A percentile compares a stretch with the other conserved stretches of the same genome.
Conservation (phyloP, 345 rosid genomes). For the Gossypium rotundifolium region DNA sequence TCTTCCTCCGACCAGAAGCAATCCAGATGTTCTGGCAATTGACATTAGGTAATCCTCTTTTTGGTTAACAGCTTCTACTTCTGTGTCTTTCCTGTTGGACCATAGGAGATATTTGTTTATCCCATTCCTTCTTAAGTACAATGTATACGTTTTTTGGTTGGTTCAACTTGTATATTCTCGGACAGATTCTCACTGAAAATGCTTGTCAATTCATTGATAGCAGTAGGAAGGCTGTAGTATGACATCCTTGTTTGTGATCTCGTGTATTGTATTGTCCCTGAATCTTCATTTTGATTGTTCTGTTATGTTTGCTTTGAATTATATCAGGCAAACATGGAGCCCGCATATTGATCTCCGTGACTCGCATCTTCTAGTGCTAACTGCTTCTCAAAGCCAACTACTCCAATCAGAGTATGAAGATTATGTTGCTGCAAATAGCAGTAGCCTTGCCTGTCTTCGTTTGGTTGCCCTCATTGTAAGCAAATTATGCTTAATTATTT, state of each 20-base stretch:
- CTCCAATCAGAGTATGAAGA: constrained; percentile 52
- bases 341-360: constrained; percentile 42
- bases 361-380: constrained; percentile 50
- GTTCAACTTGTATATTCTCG: not conserved
- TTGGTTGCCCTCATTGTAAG: constrained; percentile 51
- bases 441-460: constrained; percentile 58
- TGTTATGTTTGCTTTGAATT: not conserved
- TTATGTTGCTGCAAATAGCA: constrained; percentile 38
- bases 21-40: constrained; percentile 43
- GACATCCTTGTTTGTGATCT: not conserved
- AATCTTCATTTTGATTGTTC: not conserved
- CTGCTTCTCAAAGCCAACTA: constrained; percentile 48
- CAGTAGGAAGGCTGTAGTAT: not conserved
- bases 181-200: not conserved
- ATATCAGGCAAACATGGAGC: constrained; percentile 59
- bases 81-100: not conserved
- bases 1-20: constrained; percentile 34
- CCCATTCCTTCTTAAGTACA: not conserved
- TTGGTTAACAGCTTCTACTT: not conserved
- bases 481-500: not conserved
- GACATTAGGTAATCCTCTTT: constrained; percentile 44
- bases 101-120: not conserved
- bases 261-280: not conserved
- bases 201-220: not conserved
- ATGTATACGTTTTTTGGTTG: not conserved